Evolutionary conservation across 352 stramenopile genomes (phyloP), one percentile per base, ranked within the genome.

Genomic region (Phytopythium vexans): DNA sequence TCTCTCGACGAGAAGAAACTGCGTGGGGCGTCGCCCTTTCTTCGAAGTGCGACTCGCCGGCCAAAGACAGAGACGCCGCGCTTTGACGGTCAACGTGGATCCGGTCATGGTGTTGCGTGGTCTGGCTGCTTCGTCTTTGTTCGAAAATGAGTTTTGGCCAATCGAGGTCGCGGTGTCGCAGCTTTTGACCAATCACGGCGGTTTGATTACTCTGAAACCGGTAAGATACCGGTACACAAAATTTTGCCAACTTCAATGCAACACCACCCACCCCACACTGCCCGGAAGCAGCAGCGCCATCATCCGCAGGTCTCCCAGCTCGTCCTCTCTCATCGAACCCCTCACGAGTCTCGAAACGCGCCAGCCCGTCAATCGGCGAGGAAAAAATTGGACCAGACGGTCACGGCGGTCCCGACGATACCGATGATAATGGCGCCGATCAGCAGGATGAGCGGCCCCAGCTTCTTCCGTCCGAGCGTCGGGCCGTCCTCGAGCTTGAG

Each of bases 401-500:
- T 94, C 38, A 94, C 77, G 41, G 56, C 69, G 4, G 81, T 94
- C 42, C 83, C 80, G 9, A 89, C 64, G 12, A 60, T 54, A 14
- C 81, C 81, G 52, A 94, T 91, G 54, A 91, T 68, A 38, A 88
- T 66, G 1, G 83, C 80, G 14, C 83, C 79, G 4, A 85, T 58
- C 58, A 93, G 79, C 8, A 93, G 64, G 38, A 91, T 32, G n/a
- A 91, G 41, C 4, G 80, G 79, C 6, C 80, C 83, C 39, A 87
- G 70, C 60, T 94, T 94, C 62, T 88, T 89, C 10, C 60, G 68
- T 2, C 83, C 76, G 1, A 88, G 64, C 21, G 89, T 54, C 15
- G 78, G 78, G 1, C 83, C 83, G 36, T 88, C 76, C 46, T 94
- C 83, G 3, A 94, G 68, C 66, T 94, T 92, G 49, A 94, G 62